phyloP scores from a whole-genome alignment of 805 yeast genomes.

The Geotrichum ghanense region DNA sequence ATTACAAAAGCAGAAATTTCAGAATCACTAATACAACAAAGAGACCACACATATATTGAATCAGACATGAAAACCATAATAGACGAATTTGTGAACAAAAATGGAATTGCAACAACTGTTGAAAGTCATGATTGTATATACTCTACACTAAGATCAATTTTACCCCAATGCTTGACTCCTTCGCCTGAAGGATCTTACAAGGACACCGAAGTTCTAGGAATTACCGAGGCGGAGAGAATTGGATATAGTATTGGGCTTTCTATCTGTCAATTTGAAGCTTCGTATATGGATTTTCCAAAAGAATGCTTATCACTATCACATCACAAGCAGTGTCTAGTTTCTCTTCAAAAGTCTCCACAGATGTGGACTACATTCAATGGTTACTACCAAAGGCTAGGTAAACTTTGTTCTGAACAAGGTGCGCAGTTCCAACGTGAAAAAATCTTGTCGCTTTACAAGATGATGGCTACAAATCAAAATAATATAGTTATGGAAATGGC shows the following conservation, averaged over 20 bases:
- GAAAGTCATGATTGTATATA: background rate
- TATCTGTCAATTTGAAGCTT: background rate
- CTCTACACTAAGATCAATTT: background rate
- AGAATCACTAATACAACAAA: too few relatives aligned
- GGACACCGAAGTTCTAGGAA: background rate
- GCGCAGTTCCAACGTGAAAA: background rate
- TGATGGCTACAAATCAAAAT: background rate
- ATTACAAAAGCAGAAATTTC: too few relatives aligned
- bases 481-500: background rate
- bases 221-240: background rate
- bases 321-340: background rate
- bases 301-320: background rate
- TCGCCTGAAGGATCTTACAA: background rate
- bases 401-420: background rate
- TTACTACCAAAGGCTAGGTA: background rate
- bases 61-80: too few relatives aligned
- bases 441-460: background rate
- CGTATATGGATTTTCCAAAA: background rate
- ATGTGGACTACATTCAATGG: conserved; percentile 1
- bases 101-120: too few relatives aligned
- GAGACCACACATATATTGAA: too few relatives aligned
- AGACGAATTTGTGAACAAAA: too few relatives aligned
- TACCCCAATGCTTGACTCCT: background rate
- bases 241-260: background rate
- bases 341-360: background rate